Conservation (phyloP, 1,284 basidiomycete species). For the Leccinum pachyderme region DNA sequence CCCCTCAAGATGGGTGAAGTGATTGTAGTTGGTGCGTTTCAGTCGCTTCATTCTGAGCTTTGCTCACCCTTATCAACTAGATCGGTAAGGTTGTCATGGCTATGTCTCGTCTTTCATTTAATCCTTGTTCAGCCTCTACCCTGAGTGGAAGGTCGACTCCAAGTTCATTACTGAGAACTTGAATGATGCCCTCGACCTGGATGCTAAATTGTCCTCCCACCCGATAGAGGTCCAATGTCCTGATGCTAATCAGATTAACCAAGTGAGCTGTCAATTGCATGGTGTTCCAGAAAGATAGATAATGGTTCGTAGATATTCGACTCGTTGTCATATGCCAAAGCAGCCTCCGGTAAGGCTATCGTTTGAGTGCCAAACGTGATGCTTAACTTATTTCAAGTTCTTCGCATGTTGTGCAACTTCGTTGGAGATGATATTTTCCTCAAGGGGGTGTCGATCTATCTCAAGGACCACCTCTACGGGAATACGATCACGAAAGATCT, state of each 20-base stretch:
- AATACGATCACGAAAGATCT: constrained; percentile 88
- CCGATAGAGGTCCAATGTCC: constrained; percentile 93
- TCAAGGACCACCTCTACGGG: constrained; percentile 83
- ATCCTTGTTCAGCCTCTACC: constrained; percentile 55
- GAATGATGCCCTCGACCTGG: constrained; percentile 72
- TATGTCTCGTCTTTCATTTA: constrained; percentile 4
- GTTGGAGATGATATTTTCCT: constrained; percentile 90
- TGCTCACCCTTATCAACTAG: constrained; percentile 29
- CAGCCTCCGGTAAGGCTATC: constrained; percentile 60
- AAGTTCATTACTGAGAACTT: constrained; percentile 67
- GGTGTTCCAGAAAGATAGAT: not conserved
- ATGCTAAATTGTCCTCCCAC: constrained; percentile 90
- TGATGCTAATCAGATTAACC: constrained; percentile 84
- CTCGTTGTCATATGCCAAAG: constrained; percentile 83
- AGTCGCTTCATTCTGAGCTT: not conserved
- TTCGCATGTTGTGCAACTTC: constrained; percentile 89
- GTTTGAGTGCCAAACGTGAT: not conserved
- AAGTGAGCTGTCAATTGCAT: constrained; percentile 40
- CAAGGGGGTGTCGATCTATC: constrained; percentile 87
- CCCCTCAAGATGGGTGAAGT: constrained; percentile 79
- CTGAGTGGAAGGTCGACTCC: constrained; percentile 75
- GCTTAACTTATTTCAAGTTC: constrained; percentile 46
- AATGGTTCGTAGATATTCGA: constrained; percentile 70
- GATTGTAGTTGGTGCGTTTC: constrained; percentile 71
- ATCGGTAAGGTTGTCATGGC: constrained; percentile 40